These are phyloP conservation scores for Leccinellum albellum DNA, from an alignment of 768 basidiomycete genomes.

Conservation along the genomic window DNA sequence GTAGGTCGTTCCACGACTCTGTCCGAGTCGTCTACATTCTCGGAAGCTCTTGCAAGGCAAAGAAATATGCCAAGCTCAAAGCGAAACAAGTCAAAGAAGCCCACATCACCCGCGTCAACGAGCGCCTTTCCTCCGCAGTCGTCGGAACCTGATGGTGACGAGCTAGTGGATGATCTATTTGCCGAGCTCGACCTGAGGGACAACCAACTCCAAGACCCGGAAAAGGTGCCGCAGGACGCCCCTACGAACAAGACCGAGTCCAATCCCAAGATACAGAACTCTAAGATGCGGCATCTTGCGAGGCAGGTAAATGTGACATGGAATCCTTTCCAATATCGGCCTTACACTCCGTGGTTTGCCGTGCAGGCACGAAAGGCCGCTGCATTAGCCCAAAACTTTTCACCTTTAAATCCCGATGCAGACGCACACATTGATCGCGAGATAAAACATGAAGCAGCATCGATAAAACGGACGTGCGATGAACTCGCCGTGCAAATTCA, in stretches of 20 bases:
- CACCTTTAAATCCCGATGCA: conserved; percentile 52
- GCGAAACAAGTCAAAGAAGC: conserved; percentile 54
- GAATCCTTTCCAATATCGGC: not conserved
- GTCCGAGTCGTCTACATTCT: not conserved
- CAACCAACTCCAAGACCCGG: conserved; percentile 47
- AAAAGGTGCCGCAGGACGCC: conserved; percentile 39
- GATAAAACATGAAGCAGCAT: conserved; percentile 62
- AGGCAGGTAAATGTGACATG: conserved; percentile 54
- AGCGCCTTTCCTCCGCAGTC: conserved; percentile 22
- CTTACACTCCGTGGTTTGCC: conserved; percentile 1
- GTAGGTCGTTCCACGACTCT: too few species aligned
- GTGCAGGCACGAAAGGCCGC: conserved; percentile 70
- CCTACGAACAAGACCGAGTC: conserved; percentile 26
- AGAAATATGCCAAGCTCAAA: conserved; percentile 36
- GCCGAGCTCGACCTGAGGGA: conserved; percentile 71
- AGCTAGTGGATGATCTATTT: conserved; percentile 71
- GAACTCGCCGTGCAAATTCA: conserved; percentile 60
- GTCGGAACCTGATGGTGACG: conserved; percentile 40
- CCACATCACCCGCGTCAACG: conserved; percentile 25
- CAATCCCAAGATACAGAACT: conserved; percentile 44
- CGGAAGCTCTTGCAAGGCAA: not conserved
- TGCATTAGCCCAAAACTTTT: conserved; percentile 49
- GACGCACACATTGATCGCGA: conserved; percentile 61
- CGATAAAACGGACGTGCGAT: conserved; percentile 62
- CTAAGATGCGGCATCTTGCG: conserved; percentile 64